These are phyloP conservation scores for Ligustrum vulgare DNA, from an alignment of 257 asterid species.

Conservation along the genomic window DNA sequence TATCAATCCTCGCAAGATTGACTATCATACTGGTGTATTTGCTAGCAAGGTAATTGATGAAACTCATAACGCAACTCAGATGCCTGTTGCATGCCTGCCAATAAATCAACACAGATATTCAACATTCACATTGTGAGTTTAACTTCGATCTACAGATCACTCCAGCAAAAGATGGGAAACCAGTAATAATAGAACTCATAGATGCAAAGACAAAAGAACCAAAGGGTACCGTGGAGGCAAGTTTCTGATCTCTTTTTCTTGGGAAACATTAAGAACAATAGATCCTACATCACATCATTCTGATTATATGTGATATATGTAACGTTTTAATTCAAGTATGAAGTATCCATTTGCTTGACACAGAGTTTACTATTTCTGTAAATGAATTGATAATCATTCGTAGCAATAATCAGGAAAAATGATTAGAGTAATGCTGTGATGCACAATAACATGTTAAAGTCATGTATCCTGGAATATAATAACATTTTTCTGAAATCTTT, in stretches of 20 bases:
- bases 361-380: slow-evolving; percentile 8
- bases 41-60: slow-evolving; percentile 77
- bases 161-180: slow-evolving; percentile 96
- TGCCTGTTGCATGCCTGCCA: slow-evolving; percentile 1
- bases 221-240: slow-evolving; percentile 80
- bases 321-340: slow-evolving; percentile 10
- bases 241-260: slow-evolving; percentile 21
- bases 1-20: slow-evolving; percentile 83
- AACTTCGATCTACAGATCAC: slow-evolving; percentile 59
- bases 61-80: slow-evolving; percentile 10
- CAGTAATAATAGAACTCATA: slow-evolving; percentile 90
- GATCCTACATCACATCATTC: not conserved
- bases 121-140: not conserved
- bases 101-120: slow-evolving; percentile 8
- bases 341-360: slow-evolving; percentile 8
- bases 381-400: slow-evolving; percentile 2
- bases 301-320: slow-evolving; percentile 7
- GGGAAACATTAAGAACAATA: slow-evolving; percentile 20
- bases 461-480: slow-evolving; percentile 11
- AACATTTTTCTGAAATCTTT: slow-evolving; percentile 11
- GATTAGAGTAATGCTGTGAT: slow-evolving; percentile 5
- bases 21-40: slow-evolving; percentile 81
- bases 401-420: slow-evolving; percentile 13
- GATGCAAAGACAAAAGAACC: slow-evolving; percentile 98
- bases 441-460: slow-evolving; percentile 1